Conservation (phyloP, 2,329 filamentous ascomycete species). For the Sclerotinia trifoliorum region DNA sequence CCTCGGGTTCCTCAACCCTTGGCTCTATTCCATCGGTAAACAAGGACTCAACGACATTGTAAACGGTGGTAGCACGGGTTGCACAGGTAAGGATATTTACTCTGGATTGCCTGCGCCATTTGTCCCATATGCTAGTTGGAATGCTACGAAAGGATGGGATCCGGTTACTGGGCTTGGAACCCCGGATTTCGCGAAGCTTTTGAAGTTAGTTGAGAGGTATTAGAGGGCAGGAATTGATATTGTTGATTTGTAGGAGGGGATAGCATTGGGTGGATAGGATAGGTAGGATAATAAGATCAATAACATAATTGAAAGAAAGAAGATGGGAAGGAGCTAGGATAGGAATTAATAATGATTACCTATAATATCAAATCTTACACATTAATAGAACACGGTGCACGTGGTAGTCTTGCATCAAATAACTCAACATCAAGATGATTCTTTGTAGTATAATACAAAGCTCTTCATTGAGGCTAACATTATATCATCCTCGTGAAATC, state of each 20-base stretch:
- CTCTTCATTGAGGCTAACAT: no score
- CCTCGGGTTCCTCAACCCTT: slow-evolving; percentile 59
- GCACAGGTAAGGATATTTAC: slow-evolving; percentile 35
- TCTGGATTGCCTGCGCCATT: slow-evolving; percentile 27
- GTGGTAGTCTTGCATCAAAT: no score
- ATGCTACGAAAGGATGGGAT: slow-evolving; percentile 46
- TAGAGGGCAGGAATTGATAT: not conserved
- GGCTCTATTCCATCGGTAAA: slow-evolving; percentile 52
- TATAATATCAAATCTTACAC: no score
- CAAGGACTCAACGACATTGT: slow-evolving; percentile 50
- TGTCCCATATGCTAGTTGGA: slow-evolving; percentile 44
- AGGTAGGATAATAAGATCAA: not conserved
- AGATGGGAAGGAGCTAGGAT: not conserved
- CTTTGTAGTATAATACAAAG: no score
- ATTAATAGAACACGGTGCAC: no score
- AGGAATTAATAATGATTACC: not conserved
- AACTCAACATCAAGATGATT: no score
- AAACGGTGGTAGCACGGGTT: slow-evolving; percentile 42
- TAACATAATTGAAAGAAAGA: no score
- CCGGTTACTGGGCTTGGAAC: slow-evolving; percentile 50
- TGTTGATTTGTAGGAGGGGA: not conserved
- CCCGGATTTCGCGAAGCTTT: slow-evolving; percentile 45
- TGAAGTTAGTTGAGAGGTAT: slow-evolving; percentile 28
- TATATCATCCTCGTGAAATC: no score
- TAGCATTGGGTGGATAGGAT: not conserved